phyloP scores from a whole-genome alignment of 805 yeast genomes.

The Candida yuanshanica region DNA sequence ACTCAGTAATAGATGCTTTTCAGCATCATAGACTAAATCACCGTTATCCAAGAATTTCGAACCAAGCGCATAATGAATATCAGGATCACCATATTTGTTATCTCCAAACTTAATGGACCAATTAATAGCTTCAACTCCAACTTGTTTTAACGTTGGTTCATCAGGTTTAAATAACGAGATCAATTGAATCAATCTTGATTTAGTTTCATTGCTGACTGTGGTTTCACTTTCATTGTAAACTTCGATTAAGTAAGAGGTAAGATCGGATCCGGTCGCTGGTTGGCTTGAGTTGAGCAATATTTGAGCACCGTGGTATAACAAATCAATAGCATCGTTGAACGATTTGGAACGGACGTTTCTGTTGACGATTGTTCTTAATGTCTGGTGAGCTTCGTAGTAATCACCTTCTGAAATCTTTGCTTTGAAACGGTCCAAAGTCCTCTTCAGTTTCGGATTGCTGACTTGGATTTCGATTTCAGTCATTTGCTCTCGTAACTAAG shows the following conservation, averaged over 20 bases:
- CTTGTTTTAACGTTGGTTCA: constrained; percentile 60
- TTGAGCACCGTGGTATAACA: constrained; percentile 66
- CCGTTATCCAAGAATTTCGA: constrained; percentile 45
- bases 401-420: constrained; percentile 65
- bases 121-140: constrained; percentile 57
- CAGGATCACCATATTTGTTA: constrained; percentile 64
- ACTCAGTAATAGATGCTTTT: constrained; percentile 65
- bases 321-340: constrained; percentile 64
- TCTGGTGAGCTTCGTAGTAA: constrained; percentile 94
- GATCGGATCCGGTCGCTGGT: constrained; percentile 77
- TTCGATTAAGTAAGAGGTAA: constrained; percentile 66
- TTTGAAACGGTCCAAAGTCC: constrained; percentile 61
- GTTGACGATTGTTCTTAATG: constrained; percentile 82
- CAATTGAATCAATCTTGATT: constrained; percentile 42
- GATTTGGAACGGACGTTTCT: constrained; percentile 69
- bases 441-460: constrained; percentile 38
- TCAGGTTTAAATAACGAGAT: constrained; percentile 36
- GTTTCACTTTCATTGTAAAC: constrained; percentile 51
- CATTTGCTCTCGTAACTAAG: constrained; percentile 5
- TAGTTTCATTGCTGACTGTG: constrained; percentile 36
- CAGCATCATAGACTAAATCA: constrained; percentile 58
- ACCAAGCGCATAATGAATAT: constrained; percentile 71
- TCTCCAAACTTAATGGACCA: constrained; percentile 56
- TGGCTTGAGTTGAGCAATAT: constrained; percentile 64
- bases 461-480: constrained; percentile 12